Base-by-base conservation (phyloP, 306 rosid genomes). In the Vigna hirtella region DNA sequence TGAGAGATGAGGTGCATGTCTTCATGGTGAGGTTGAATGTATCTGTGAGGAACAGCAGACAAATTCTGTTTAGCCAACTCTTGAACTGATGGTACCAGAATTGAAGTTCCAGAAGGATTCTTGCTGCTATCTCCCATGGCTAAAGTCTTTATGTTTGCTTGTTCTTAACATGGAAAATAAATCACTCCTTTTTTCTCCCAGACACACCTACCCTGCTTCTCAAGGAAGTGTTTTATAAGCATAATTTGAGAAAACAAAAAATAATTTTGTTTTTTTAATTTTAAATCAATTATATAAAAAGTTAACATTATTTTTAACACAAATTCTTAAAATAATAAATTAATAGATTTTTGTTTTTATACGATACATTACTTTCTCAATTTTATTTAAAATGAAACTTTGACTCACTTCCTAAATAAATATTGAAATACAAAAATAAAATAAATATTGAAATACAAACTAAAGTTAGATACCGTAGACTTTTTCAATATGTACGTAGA, bases 31-130 rank as follows among this genome's bases (percentile, higher is more conserved):
- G 77, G 86, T 1, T 36, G 80, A 66, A 78, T 5, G 62, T 83
- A 83, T 78, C 86, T 83, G 1, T 32, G 6, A 38, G 86, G 83
- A 49, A 83, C 32, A 0, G 38, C 40, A 18, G 1, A 3, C 2
- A 66, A 34, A 0, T 73, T 53, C 5, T 82, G 55, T 17, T 78
- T 73, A 13, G 83, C 80, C 17, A 83, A 53, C 34, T 83, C 86
- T 78, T 73, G 82, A 56, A 83, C 83, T 20, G 80, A 83, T 66
- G 86, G 86, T 32, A 78, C 86, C 7, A 63, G 9, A 53, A 82
- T 45, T n/a, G 82, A 70, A 30, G 22, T 53, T 22, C 81, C 81
- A 16, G 48, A 74, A 16, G 59, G 48, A 4, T 59, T 74, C 30
- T 20, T 73, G 30, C 0, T 13, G 5, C n/a, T 15, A 11, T 47